A percentile compares a stretch with the other conserved stretches of the same genome.
Evolutionary conservation across 495 filamentous ascomycete species (phyloP).

Genomic region (Xylaria scruposa): DNA sequence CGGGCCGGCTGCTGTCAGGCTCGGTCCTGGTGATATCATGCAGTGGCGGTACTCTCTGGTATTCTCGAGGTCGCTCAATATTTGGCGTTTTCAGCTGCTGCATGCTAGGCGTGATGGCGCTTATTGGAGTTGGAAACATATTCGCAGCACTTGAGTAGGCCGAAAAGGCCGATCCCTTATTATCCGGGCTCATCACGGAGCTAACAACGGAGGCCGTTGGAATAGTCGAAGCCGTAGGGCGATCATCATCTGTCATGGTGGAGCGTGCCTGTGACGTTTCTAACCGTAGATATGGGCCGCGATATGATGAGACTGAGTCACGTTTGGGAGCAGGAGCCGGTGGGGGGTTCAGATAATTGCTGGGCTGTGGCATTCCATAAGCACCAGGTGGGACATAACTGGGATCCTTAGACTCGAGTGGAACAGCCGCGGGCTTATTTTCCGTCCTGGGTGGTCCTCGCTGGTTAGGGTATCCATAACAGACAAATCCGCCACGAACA

Average conservation of each 20-base stretch:
- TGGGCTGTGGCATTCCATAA: constrained; percentile 61
- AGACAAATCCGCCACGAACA: constrained; percentile 87
- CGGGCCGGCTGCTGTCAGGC: constrained; percentile 31
- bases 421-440: constrained; percentile 69
- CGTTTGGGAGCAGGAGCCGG: constrained; percentile 48
- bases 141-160: constrained; percentile 49
- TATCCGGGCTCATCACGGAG: constrained; percentile 59
- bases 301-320: constrained; percentile 58
- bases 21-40: constrained; percentile 61
- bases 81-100: constrained; percentile 53
- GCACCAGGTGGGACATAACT: constrained; percentile 65
- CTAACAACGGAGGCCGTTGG: constrained; percentile 47
- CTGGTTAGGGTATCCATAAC: constrained; percentile 85
- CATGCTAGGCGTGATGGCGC: constrained; percentile 54
- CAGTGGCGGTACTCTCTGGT: constrained; percentile 60
- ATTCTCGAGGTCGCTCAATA: constrained; percentile 52
- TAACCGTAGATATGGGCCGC: constrained; percentile 60
- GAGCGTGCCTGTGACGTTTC: constrained; percentile 61
- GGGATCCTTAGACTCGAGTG: constrained; percentile 83
- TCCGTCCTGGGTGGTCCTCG: constrained; percentile 72
- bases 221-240: constrained; percentile 55
- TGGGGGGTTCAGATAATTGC: constrained; percentile 43
- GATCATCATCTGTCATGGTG: constrained; percentile 56
- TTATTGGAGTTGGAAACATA: constrained; percentile 61
- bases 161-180: constrained; percentile 60